These are phyloP conservation scores for Claviceps sp. DNA, from an alignment of 2,329 filamentous ascomycete species.

Conservation along the genomic window DNA sequence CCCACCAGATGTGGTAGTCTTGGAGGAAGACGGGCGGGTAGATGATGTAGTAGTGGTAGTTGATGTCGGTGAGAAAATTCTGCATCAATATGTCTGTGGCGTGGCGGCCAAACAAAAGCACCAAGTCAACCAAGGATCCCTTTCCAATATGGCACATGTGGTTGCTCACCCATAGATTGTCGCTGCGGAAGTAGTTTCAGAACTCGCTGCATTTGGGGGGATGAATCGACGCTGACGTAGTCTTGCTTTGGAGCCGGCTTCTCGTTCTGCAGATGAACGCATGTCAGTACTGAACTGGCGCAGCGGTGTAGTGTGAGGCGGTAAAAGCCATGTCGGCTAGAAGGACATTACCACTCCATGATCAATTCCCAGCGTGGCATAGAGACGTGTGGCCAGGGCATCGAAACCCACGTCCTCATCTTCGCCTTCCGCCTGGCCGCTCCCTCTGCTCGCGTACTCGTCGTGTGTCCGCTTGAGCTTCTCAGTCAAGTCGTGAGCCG, in stretches of 20 bases:
- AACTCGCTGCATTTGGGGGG: conserved; percentile 12
- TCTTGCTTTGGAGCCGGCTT: conserved; percentile 9
- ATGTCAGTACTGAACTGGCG: not conserved
- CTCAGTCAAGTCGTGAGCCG: conserved; percentile 2
- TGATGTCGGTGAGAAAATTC: conserved; percentile 17
- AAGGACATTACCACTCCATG: conserved; percentile 4
- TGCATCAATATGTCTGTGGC: conserved; percentile 15
- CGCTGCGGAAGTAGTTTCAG: conserved; percentile 14
- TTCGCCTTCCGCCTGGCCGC: not conserved
- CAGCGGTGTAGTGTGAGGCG: too few relatives aligned
- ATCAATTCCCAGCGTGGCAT: conserved; percentile 11
- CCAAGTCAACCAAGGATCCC: not conserved
- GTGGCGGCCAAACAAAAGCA: not conserved
- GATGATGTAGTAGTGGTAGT: conserved; percentile 21
- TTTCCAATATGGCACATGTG: not conserved
- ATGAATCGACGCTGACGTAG: conserved; percentile 9
- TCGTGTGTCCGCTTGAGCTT: conserved; percentile 3
- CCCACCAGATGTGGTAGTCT: conserved; percentile 20
- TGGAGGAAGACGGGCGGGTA: conserved; percentile 16
- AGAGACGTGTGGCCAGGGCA: conserved; percentile 11
- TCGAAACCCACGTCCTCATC: conserved; percentile 8
- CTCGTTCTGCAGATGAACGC: conserved; percentile 5
- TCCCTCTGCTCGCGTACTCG: conserved; percentile 1
- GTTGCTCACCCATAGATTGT: conserved; percentile 12
- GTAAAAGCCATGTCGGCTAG: too few relatives aligned